A percentile compares a stretch with the other conserved stretches of the same genome.
Conservation (phyloP, 306 rosid species). For the Trichosanthes truncata region DNA sequence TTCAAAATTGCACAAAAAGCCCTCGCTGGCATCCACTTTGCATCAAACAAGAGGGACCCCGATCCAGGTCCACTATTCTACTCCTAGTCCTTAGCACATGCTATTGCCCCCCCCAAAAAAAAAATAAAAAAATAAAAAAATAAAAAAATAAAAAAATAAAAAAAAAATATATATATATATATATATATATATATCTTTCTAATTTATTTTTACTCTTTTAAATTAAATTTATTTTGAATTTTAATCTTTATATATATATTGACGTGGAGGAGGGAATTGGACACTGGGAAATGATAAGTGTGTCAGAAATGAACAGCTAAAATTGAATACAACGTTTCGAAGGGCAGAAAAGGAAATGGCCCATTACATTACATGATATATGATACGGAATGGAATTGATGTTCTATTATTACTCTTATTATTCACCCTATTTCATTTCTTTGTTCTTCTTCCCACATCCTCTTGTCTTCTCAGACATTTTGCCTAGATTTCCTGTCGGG, state of each 20-base stretch:
- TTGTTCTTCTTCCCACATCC: background rate
- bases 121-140: too few species aligned
- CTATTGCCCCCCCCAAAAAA: background rate
- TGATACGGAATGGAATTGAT: background rate
- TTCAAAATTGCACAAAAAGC: background rate
- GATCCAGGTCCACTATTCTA: background rate
- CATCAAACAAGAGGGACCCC: background rate
- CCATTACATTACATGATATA: background rate
- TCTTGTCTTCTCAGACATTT: background rate
- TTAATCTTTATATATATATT: background rate
- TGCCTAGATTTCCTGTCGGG: slow-evolving; percentile 6
- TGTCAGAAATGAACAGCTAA: background rate
- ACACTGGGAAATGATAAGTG: background rate
- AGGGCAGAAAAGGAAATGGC: background rate
- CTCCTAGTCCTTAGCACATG: background rate
- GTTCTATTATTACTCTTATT: background rate
- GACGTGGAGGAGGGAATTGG: background rate
- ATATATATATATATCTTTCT: too few species aligned
- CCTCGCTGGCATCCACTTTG: background rate
- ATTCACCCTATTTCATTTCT: background rate
- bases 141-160: too few species aligned
- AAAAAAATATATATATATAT: too few species aligned
- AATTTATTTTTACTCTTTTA: background rate
- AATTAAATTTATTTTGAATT: background rate
- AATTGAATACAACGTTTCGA: background rate